These are phyloP conservation scores for Acarospora socialis DNA, from an alignment of 2,329 filamentous ascomycete genomes.

Conservation along the genomic window DNA sequence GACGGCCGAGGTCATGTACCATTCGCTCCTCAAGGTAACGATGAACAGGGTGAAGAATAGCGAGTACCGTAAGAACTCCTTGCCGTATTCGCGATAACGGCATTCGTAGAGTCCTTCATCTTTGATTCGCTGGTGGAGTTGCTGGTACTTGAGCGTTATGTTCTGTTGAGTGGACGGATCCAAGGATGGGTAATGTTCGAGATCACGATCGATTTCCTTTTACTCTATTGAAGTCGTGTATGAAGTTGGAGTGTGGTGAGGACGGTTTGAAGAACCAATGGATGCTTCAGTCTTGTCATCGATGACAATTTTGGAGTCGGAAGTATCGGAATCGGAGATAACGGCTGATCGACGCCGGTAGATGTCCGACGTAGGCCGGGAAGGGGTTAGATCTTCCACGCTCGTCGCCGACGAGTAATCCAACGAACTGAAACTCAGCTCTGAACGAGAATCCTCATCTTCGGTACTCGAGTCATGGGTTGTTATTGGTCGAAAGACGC, in stretches of 20 bases:
- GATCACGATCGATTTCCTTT: slow-evolving; percentile 24
- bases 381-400: too few relatives aligned
- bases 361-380: too few relatives aligned
- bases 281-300: not conserved
- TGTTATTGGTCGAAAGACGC: slow-evolving; percentile 23
- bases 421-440: too few relatives aligned
- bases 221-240: slow-evolving; percentile 1
- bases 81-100: slow-evolving; percentile 42
- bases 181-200: slow-evolving; percentile 35
- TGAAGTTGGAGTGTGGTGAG: not conserved
- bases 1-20: slow-evolving; percentile 44
- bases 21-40: slow-evolving; percentile 32
- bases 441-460: slow-evolving; percentile 1
- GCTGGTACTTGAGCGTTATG: slow-evolving; percentile 42
- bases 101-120: slow-evolving; percentile 46
- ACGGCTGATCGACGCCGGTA: too few relatives aligned
- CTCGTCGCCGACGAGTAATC: too few relatives aligned
- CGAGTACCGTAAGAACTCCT: slow-evolving; percentile 42
- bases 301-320: not conserved
- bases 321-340: not conserved
- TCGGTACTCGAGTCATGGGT: slow-evolving; percentile 3
- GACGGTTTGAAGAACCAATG: not conserved
- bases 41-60: slow-evolving; percentile 37
- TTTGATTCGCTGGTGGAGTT: slow-evolving; percentile 40
- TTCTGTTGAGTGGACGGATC: slow-evolving; percentile 39